These are phyloP conservation scores for Phytophthora sp. DNA, from an alignment of 352 stramenopile genomes.

Conservation along the genomic window DNA sequence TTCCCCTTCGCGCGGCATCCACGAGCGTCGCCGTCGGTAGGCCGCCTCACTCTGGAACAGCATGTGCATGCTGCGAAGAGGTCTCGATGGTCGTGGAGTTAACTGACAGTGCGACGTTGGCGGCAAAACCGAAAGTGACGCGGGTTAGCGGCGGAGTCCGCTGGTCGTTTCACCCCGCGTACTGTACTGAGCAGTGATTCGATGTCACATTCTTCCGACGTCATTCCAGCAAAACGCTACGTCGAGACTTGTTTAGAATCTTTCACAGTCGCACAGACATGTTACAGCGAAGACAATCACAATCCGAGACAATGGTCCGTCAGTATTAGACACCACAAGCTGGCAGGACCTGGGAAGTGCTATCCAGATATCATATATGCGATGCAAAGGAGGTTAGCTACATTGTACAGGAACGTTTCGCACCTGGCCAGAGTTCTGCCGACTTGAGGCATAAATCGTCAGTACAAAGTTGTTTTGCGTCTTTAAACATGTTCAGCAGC, in stretches of 20 bases:
- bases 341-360: too few species aligned
- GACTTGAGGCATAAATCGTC: too few species aligned
- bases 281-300: neutral
- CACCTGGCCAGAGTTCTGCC: too few species aligned
- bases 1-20: slow-evolving; percentile 22
- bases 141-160: neutral
- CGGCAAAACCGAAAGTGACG: slow-evolving; percentile 23
- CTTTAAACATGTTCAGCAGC: too few species aligned
- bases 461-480: too few species aligned
- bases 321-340: too few species aligned
- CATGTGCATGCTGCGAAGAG: slow-evolving; percentile 32
- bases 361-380: too few species aligned
- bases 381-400: too few species aligned
- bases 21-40: slow-evolving; percentile 22
- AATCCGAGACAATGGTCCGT: too few species aligned
- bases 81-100: neutral
- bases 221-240: slow-evolving; percentile 16
- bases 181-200: too few species aligned
- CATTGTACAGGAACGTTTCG: too few species aligned
- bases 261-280: neutral
- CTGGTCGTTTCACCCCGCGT: neutral
- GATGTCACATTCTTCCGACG: slow-evolving; percentile 14
- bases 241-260: neutral
- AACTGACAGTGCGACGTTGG: slow-evolving; percentile 1
- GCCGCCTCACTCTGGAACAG: slow-evolving; percentile 32